Evolutionary conservation across 768 basidiomycete genomes (phyloP), one percentile per base, ranked within the genome.

Genomic region (Amanita fuliginea): DNA sequence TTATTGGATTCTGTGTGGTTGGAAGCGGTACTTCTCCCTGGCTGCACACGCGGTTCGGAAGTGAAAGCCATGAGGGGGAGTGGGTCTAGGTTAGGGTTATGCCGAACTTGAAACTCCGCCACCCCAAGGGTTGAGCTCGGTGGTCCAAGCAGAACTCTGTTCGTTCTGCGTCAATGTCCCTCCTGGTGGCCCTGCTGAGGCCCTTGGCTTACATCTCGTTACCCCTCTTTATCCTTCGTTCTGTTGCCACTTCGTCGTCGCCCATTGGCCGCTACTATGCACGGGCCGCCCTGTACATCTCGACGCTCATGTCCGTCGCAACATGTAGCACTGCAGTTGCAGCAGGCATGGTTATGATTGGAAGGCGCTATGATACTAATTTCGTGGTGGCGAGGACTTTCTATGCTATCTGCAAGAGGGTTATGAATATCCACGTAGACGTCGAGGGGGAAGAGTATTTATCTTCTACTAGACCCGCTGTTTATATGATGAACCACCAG

Each of bases 401-500:
- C 73, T 89, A 95, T 68, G 57, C 62, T 41, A 51, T 87, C 49
- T 78, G 80, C 43, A 73, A 78, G 30, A 77, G 74, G 14, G 61
- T 79, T 2, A 60, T 95, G 40, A 84, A 80, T 56, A 65, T 94
- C 54, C 63, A 67, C 41, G 68, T 96, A 57, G 77, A 81, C 51
- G 75, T 98, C 30, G 93, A 98, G 62, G 93, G 92, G 9, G 80
- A 80, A 60, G 90, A 98, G 61, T 69, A 93, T 61, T 68, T 98
- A 40, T 64, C 34, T 19, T 30, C 70, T 55, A 74, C 71, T n/a
- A 67, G 71, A 44, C 89, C 92, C 6, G 79, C 81, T 1, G 77
- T 97, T 10, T 64, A 91, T 22, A 76, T 97, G 60, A 78, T 76
- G 10, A 98, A 97, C 61, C 95, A 98, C 62, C 95, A 98, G 71